Conservation (phyloP, 495 filamentous ascomycete genomes). For the Talaromyces borbonicus region DNA sequence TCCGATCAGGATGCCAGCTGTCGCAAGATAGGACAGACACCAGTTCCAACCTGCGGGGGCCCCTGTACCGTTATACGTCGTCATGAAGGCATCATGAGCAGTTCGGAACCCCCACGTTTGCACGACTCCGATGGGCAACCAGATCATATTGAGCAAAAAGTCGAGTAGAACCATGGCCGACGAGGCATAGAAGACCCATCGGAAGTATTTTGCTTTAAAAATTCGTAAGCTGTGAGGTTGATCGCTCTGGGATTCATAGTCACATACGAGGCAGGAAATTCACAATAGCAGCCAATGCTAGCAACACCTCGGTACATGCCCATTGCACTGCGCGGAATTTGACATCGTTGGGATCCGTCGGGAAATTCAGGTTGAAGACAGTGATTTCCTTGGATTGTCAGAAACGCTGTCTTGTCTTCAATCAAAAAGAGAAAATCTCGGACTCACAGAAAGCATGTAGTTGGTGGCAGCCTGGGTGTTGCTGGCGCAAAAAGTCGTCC, state of each 20-base stretch:
- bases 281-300: conserved; percentile 35
- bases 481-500: conserved; percentile 48
- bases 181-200: conserved; percentile 38
- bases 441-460: conserved; percentile 42
- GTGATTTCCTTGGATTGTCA: conserved; percentile 34
- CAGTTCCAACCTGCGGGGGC: conserved; percentile 48
- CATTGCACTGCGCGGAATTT: conserved; percentile 48
- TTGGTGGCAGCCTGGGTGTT: conserved; percentile 45
- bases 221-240: conserved; percentile 4
- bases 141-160: conserved; percentile 47
- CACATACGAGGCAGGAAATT: conserved; percentile 37
- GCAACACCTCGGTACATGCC: conserved; percentile 40
- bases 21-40: conserved; percentile 49
- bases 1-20: conserved; percentile 48
- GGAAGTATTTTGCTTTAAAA: conserved; percentile 29
- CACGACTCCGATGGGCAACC: conserved; percentile 43
- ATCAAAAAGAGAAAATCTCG: not conserved
- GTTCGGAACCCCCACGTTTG: conserved; percentile 47
- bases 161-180: conserved; percentile 41
- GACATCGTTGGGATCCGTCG: conserved; percentile 35
- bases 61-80: conserved; percentile 47
- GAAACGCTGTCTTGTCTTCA: not conserved
- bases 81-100: conserved; percentile 45
- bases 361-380: conserved; percentile 41
- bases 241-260: not conserved